phyloP scores from a whole-genome alignment of 331 rosid genomes.

The Dryas integrifolia region DNA sequence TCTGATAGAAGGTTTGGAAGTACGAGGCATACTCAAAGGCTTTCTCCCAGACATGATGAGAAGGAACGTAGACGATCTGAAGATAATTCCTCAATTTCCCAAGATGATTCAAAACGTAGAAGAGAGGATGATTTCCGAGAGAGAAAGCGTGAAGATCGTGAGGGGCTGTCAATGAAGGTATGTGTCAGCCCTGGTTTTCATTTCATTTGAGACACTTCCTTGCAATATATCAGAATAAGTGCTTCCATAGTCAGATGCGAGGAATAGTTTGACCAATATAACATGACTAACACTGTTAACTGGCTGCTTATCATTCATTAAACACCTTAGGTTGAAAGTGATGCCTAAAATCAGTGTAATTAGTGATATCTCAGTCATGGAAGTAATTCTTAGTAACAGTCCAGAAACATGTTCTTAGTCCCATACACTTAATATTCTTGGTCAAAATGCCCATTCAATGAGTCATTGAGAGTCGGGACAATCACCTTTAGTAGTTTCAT shows the following conservation, averaged over 20 bases:
- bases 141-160: conserved; percentile 88
- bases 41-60: conserved; percentile 97
- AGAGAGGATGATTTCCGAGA: conserved; percentile 97
- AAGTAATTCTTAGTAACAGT: background rate
- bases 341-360: background rate
- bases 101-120: conserved; percentile 86
- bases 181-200: conserved; percentile 14
- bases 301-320: background rate
- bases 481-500: background rate
- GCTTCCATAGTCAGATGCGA: background rate
- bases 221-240: background rate
- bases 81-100: conserved; percentile 65
- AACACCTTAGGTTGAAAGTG: background rate
- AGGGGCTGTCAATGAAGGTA: conserved; percentile 75
- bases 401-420: background rate
- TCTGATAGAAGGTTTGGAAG: conserved; percentile 84
- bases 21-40: conserved; percentile 81
- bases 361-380: too few species aligned
- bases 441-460: background rate
- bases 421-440: background rate
- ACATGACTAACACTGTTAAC: background rate
- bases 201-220: conserved; percentile 5
- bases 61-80: conserved; percentile 92
- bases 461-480: background rate
- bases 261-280: too few species aligned